These are phyloP conservation scores for Puccinia polysora DNA, from an alignment of 1,284 basidiomycete genomes.

Conservation along the genomic window DNA sequence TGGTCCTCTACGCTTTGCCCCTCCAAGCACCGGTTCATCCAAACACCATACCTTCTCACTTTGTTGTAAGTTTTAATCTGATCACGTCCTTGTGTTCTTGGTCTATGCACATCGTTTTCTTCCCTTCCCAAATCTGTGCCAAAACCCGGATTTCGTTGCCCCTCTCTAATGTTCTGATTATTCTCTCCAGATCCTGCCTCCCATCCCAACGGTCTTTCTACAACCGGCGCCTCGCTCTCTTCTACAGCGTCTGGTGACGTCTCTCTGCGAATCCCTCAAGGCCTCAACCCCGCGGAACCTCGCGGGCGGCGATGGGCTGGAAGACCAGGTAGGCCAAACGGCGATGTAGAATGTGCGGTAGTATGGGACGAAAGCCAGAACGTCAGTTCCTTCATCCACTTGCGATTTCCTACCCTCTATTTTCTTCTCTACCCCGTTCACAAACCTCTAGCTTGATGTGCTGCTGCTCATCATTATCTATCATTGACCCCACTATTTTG, in stretches of 20 bases:
- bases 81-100: neutral
- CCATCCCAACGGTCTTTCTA: slow-evolving; percentile 31
- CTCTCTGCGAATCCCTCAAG: slow-evolving; percentile 25
- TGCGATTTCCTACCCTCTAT: neutral
- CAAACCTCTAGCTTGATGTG: neutral
- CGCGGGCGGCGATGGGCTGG: slow-evolving; percentile 40
- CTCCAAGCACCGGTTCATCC: neutral
- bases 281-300: slow-evolving; percentile 7
- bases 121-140: neutral
- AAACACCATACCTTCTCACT: slow-evolving; percentile 34
- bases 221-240: slow-evolving; percentile 33
- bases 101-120: neutral
- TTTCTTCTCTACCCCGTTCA: neutral
- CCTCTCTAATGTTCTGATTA: neutral
- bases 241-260: slow-evolving; percentile 42
- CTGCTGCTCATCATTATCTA: neutral
- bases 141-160: neutral
- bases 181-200: slow-evolving; percentile 27
- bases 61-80: slow-evolving; percentile 32
- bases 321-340: neutral
- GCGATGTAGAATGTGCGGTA: slow-evolving; percentile 32
- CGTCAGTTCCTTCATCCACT: slow-evolving; percentile 16
- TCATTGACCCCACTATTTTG: neutral
- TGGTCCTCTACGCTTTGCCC: slow-evolving; percentile 34
- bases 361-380: slow-evolving; percentile 37